Evolutionary conservation across 2,329 filamentous ascomycete species (phyloP), one percentile per base, ranked within the genome.

Genomic region (Aspergillus niger): DNA sequence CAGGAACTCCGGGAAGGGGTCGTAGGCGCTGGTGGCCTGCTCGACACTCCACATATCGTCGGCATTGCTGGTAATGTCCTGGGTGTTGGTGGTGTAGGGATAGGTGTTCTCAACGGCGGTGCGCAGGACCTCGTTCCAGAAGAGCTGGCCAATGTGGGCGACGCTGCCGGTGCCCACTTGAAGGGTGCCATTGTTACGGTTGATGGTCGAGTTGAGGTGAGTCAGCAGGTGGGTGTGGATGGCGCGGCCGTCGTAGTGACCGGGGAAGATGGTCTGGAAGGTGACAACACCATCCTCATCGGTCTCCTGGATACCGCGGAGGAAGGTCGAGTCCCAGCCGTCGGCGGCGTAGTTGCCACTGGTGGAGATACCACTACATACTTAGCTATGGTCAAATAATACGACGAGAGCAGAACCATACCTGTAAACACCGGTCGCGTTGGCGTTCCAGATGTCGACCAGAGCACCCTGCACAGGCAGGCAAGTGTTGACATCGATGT

Each of bases 1-100:
- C 44, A 83, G 75, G 62, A 83, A 85, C 68, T 86, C 80, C 10
- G 83, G 75, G 68, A 85, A 80, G 0, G 83, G 83, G 60, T 83
- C 81, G 57, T 81, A 81, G 41, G 78, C 74, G 5, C 73, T 76
- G 52, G 76, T 76, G 8, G 79, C 76, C 65, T 79, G 74, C 61
- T 69, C 63, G 15, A 78, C 70, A 64, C 78, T 77, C 60, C 78
- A 76, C 41, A 66, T 62, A 61, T 83, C 81, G 1, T 79, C 75
- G 3, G 73, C 74, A 60, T 83, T 83, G 49, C 69, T 69, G 8
- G 76, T 80, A 26, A 77, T 51, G 2, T 30, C 57, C 43, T 72
- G 69, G 0, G 66, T 70, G 62, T 73, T 73, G 41, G 60, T 67
- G 59, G 44, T 70, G 55, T 73, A 73, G 1, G 81, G 81, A 10